Conservation (phyloP, 1,284 basidiomycete species). For the Rhodotorula mucilaginosa region DNA sequence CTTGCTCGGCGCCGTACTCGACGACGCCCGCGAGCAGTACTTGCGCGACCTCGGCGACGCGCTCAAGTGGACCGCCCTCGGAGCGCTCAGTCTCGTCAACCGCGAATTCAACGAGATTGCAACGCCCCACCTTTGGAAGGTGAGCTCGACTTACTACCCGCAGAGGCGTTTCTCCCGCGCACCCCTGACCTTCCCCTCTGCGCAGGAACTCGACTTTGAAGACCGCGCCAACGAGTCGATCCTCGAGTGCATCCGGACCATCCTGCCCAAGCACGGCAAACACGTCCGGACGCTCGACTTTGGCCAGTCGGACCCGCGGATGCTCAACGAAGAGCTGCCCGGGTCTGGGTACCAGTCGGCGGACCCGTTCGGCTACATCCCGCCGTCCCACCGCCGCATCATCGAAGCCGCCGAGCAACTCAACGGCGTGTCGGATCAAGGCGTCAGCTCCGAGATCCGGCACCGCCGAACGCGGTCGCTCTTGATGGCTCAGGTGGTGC, state of each 20-base stretch:
- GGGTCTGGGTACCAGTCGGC: not conserved
- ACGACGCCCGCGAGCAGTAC: not conserved
- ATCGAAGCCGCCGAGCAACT: constrained; percentile 4
- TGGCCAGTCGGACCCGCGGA: constrained; percentile 11
- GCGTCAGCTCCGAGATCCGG: not conserved
- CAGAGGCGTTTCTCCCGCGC: too few species aligned
- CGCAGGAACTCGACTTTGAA: constrained; percentile 26
- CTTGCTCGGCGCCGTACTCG: not conserved
- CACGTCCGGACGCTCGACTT: constrained; percentile 25
- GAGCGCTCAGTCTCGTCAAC: constrained; percentile 22
- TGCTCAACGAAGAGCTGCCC: constrained; percentile 2
- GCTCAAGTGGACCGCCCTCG: constrained; percentile 2
- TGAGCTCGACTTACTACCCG: not conserved
- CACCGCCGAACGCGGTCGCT: constrained; percentile 8
- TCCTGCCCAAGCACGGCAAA: constrained; percentile 18
- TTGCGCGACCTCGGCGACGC: not conserved
- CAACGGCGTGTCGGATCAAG: not conserved
- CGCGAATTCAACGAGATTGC: constrained; percentile 28
- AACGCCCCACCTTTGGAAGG: constrained; percentile 22
- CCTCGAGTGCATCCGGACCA: constrained; percentile 8
- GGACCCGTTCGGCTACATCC: not conserved
- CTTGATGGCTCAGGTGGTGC: constrained; percentile 17
- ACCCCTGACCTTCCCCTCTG: not conserved
- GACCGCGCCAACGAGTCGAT: constrained; percentile 11
- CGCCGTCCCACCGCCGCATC: not conserved